Conservation (phyloP, 192 early-diverging fungal genomes). For the Chytriomyces hyalinus region DNA sequence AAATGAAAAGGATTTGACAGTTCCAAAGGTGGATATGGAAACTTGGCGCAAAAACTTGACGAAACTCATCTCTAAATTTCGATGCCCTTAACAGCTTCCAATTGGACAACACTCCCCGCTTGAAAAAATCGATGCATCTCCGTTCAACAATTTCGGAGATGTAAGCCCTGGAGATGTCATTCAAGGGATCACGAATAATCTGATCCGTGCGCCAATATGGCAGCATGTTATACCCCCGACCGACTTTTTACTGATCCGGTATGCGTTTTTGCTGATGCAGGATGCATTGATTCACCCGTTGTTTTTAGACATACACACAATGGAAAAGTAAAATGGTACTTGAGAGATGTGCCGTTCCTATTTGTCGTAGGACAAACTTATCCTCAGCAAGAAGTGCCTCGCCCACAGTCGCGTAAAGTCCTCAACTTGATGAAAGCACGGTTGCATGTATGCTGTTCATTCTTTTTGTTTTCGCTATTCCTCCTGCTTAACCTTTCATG, state of each 20-base stretch:
- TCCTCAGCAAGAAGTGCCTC: constrained; percentile 91
- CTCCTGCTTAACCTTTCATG: neutral
- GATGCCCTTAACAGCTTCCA: constrained; percentile 49
- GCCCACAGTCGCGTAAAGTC: constrained; percentile 91
- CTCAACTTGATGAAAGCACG: constrained; percentile 85
- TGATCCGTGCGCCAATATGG: constrained; percentile 92
- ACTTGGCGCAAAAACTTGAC: neutral
- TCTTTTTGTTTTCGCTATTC: constrained; percentile 9
- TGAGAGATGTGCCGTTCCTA: constrained; percentile 80
- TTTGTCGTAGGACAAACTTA: constrained; percentile 93
- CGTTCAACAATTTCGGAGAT: constrained; percentile 94
- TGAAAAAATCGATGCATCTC: constrained; percentile 88
- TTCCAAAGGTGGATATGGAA: constrained; percentile 63
- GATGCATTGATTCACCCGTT: constrained; percentile 8
- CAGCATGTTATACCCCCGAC: constrained; percentile 69
- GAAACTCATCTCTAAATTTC: constrained; percentile 11
- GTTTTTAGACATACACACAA: constrained; percentile 69
- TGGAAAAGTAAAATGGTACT: constrained; percentile 81
- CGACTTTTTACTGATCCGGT: constrained; percentile 86
- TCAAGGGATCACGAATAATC: constrained; percentile 90
- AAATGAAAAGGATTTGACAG: constrained; percentile 76
- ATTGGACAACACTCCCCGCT: constrained; percentile 85
- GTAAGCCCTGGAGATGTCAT: constrained; percentile 89
- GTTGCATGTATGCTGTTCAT: constrained; percentile 67
- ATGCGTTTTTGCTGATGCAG: neutral